Base-by-base conservation (phyloP, 2,329 filamentous ascomycete genomes). In the Dactylella cylindrospora region DNA sequence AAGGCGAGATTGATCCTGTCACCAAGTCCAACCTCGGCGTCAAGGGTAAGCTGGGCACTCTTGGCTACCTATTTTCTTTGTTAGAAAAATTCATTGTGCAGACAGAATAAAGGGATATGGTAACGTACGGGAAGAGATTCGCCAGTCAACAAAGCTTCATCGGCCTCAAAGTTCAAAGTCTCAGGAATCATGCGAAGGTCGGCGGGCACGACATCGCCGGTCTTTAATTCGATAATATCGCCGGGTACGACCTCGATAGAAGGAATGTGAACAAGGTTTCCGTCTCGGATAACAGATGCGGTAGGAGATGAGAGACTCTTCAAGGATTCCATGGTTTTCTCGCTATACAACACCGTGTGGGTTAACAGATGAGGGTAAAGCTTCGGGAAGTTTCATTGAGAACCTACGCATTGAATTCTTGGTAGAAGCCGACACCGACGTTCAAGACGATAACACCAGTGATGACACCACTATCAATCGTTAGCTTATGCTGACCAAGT, bases 1-100 rank as follows among this genome's bases (percentile, higher is more conserved):
- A 79, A 84, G 1, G 78, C 79, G 40, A 84, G 75, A 67, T 84
- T 84, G 41, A 81, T 74, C 12, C 81, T 77, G 69, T 84, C 82
- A 32, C 80, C 81, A 36, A 80, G 75, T 1, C 81, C 79, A 15
- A 80, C 79, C 8, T 80, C 77, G 2, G 71, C 69, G 3, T 74
- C 66, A 64, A 81, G 81, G 45, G 76, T 76, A 57, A 71, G 72
- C 23, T 76, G 73, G n/a, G 76, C 69, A 46, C 76, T 72, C 72
- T 84, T 80, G 76, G 77, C 31, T 77, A 72, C 19, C 76, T 71
- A 35, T 75, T 73, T 5, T 79, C 80, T 66, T 81, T 76, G 8
- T 79, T 71, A 31, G 78, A 73, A 61, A 76, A 73, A 28, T 72
- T 66, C 15, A 68, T 71, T 22, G 13, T 3, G 9, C 5, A 32